Conservation (phyloP, 2,329 filamentous ascomycete species). For the Tolypocladium guangdongense region DNA sequence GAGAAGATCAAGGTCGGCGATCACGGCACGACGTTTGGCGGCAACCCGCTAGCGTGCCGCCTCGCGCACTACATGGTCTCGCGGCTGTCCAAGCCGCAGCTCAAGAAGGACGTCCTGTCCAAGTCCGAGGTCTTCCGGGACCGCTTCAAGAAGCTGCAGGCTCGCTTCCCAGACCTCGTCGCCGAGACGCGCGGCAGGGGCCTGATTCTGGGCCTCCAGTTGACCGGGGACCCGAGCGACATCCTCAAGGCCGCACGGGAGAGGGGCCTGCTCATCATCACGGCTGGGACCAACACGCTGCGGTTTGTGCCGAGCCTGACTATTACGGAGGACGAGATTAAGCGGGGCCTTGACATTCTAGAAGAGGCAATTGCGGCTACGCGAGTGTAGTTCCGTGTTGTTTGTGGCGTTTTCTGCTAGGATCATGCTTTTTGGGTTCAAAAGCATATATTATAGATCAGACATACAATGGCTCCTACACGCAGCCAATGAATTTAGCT, state of each 20-base stretch:
- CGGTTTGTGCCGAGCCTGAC: constrained; percentile 83
- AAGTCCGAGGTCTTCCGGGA: constrained; percentile 46
- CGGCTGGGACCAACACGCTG: constrained; percentile 83
- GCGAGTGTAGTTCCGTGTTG: constrained; percentile 10
- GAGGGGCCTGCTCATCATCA: constrained; percentile 80
- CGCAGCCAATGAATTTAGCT: not conserved
- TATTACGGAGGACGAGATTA: constrained; percentile 71
- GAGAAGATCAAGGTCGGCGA: constrained; percentile 51
- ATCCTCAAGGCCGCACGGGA: constrained; percentile 82
- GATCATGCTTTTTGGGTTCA: not conserved
- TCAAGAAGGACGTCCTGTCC: constrained; percentile 58
- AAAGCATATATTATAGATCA: not conserved
- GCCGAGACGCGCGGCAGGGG: constrained; percentile 73
- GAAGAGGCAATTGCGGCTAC: constrained; percentile 50
- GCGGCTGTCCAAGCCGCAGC: constrained; percentile 57
- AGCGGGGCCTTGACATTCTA: constrained; percentile 64
- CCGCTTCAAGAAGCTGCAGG: constrained; percentile 36
- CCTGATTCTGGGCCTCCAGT: constrained; percentile 76
- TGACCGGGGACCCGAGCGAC: constrained; percentile 58
- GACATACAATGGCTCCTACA: not conserved
- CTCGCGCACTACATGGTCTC: constrained; percentile 79
- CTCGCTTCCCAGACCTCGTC: constrained; percentile 55
- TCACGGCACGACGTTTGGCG: constrained; percentile 89
- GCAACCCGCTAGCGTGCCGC: constrained; percentile 77
- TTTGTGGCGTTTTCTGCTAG: not conserved